Evolutionary conservation across 2,329 filamentous ascomycete genomes (phyloP).

Genomic region (Trichothecium sympodiale): DNA sequence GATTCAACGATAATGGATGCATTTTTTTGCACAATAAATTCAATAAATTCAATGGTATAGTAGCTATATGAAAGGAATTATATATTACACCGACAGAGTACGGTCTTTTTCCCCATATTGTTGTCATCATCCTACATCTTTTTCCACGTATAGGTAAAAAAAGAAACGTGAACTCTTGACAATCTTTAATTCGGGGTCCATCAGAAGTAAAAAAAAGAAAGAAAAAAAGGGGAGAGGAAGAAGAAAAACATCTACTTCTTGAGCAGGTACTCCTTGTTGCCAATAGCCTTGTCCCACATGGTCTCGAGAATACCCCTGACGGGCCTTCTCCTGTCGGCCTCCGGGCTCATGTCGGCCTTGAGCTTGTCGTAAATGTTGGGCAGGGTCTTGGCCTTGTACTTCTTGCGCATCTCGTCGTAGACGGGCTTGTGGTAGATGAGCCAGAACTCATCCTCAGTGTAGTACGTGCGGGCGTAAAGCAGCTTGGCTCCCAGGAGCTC

Average conservation of each 20-base stretch:
- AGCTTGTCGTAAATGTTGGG: slow-evolving; percentile 43
- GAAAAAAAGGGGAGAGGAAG: no score
- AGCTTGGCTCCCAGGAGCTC: slow-evolving; percentile 43
- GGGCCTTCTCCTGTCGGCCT: slow-evolving; percentile 13
- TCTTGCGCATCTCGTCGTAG: slow-evolving; percentile 35
- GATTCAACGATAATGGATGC: no score
- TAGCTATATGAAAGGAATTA: no score
- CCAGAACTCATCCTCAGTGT: slow-evolving; percentile 43
- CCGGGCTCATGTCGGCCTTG: slow-evolving; percentile 21
- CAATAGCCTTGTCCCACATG: slow-evolving; percentile 16
- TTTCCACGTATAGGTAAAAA: not conserved
- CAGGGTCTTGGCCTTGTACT: slow-evolving; percentile 35
- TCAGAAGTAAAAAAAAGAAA: no score
- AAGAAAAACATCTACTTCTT: slow-evolving; percentile 10
- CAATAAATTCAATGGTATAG: no score
- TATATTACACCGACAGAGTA: no score
- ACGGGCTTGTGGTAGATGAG: slow-evolving; percentile 34
- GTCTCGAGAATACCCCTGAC: slow-evolving; percentile 16
- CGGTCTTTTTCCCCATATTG: no score
- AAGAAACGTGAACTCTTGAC: no score
- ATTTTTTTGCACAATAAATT: no score
- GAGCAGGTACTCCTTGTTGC: slow-evolving; percentile 17
- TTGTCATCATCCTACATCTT: no score
- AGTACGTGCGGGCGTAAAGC: slow-evolving; percentile 45
- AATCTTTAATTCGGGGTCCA: no score